phyloP scores from a whole-genome alignment of 768 basidiomycete species.

The Leccinum fibrillosum region DNA sequence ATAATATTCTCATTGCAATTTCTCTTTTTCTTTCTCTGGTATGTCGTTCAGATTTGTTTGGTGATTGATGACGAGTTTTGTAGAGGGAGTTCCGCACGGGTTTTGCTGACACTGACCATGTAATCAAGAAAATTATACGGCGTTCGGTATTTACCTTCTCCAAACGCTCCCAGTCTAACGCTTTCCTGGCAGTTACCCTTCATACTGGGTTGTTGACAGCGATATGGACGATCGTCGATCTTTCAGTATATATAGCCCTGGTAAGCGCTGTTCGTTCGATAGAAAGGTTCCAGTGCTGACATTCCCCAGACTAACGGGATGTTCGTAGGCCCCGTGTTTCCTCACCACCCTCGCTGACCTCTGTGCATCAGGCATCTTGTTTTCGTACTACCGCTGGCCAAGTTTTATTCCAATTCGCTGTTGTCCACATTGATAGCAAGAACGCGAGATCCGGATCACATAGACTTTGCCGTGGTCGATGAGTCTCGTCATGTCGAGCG shows the following conservation, averaged over 20 bases:
- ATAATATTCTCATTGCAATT: constrained; percentile 47
- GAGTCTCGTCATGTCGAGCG: constrained; percentile 16
- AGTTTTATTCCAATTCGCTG: constrained; percentile 36
- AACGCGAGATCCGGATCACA: constrained; percentile 13
- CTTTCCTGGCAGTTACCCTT: constrained; percentile 31
- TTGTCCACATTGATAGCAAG: constrained; percentile 34
- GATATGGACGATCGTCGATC: constrained; percentile 33
- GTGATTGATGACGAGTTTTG: neutral
- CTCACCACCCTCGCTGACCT: neutral
- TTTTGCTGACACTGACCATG: constrained; percentile 35
- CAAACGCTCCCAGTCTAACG: neutral
- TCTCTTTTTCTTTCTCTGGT: constrained; percentile 43
- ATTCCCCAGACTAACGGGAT: constrained; percentile 18
- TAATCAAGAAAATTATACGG: constrained; percentile 36
- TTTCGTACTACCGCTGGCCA: constrained; percentile 33
- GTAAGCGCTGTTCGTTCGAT: constrained; percentile 6
- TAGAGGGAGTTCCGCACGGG: constrained; percentile 38
- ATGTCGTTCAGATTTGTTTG: constrained; percentile 7
- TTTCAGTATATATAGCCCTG: constrained; percentile 26
- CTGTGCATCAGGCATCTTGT: constrained; percentile 20
- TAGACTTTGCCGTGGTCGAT: constrained; percentile 25
- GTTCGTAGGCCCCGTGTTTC: constrained; percentile 4
- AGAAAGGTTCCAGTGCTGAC: constrained; percentile 1
- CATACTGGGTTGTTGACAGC: constrained; percentile 41
- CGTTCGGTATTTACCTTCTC: constrained; percentile 11